Conservation (phyloP, 305 asterid genomes). For the Fraxinus nigra region DNA sequence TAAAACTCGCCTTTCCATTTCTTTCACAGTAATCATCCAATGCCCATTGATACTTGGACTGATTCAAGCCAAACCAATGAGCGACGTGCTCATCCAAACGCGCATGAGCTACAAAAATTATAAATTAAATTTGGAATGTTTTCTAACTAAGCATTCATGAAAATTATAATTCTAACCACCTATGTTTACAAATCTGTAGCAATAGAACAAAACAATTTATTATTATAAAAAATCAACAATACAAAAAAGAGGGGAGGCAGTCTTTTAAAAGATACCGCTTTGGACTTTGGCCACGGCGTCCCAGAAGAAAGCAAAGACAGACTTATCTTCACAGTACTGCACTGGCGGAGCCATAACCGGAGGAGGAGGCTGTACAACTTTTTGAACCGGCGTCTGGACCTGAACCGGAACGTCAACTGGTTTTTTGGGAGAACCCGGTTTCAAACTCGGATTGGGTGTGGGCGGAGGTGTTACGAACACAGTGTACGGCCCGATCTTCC, state of each 20-base stretch:
- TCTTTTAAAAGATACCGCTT: slow-evolving; percentile 44
- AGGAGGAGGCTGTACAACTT: slow-evolving; percentile 44
- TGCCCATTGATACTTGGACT: slow-evolving; percentile 98
- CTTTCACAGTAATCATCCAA: slow-evolving; percentile 76
- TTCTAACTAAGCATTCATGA: not conserved
- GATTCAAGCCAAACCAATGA: slow-evolving; percentile 93
- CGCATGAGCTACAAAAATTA: slow-evolving; percentile 55
- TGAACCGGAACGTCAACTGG: slow-evolving; percentile 33
- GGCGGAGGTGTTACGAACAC: slow-evolving; percentile 92
- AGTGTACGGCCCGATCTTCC: slow-evolving; percentile 98
- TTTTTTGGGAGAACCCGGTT: slow-evolving; percentile 42
- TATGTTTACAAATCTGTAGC: slow-evolving; percentile 5
- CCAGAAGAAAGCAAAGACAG: slow-evolving; percentile 37
- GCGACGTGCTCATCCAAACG: slow-evolving; percentile 92
- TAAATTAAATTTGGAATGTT: not conserved
- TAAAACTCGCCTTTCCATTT: slow-evolving; percentile 52
- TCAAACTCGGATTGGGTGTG: slow-evolving; percentile 42
- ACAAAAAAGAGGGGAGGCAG: not conserved
- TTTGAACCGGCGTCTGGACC: slow-evolving; percentile 30
- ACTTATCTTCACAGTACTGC: slow-evolving; percentile 19
- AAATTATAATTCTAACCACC: not conserved
- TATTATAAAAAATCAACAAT: not conserved
- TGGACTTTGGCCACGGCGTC: slow-evolving; percentile 50
- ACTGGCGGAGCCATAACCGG: slow-evolving; percentile 52
- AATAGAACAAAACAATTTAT: not conserved